phyloP scores from a whole-genome alignment of 805 yeast genomes.

The Candida vartiovaarae region DNA sequence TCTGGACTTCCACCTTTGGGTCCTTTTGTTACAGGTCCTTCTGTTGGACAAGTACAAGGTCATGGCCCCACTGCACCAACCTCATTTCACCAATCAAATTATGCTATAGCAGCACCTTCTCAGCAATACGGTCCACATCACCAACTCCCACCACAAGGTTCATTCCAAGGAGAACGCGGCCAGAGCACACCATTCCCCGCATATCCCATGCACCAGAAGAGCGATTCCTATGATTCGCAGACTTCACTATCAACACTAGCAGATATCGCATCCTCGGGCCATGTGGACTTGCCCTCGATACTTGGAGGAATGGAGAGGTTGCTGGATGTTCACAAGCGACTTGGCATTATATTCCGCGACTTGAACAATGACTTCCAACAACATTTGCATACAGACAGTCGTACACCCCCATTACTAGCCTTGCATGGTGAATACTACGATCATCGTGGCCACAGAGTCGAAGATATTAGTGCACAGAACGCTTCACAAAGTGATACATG shows the following conservation, averaged over 20 bases:
- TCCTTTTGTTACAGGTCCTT: no score
- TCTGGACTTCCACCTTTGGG: background rate
- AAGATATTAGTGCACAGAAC: background rate
- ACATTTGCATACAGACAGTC: slow-evolving; percentile 2
- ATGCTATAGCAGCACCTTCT: background rate
- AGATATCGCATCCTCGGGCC: slow-evolving; percentile 15
- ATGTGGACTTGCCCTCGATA: slow-evolving; percentile 1
- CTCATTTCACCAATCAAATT: background rate
- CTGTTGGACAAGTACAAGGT: background rate
- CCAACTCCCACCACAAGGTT: background rate
- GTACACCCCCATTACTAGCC: background rate
- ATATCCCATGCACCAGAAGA: slow-evolving; percentile 9
- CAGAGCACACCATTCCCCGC: slow-evolving; percentile 11
- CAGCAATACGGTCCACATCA: background rate
- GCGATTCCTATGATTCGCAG: slow-evolving; percentile 20
- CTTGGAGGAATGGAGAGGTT: slow-evolving; percentile 8
- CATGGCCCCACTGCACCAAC: background rate
- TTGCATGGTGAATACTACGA: background rate
- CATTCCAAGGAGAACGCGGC: slow-evolving; percentile 4
- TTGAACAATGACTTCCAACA: slow-evolving; percentile 14
- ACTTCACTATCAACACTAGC: slow-evolving; percentile 20
- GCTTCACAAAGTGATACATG: slow-evolving; percentile 1
- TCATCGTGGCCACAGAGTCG: background rate
- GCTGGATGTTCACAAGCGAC: slow-evolving; percentile 7
- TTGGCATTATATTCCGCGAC: slow-evolving; percentile 13